These are phyloP conservation scores for Trypethelium eluteriae DNA, from an alignment of 495 filamentous ascomycete genomes.

Conservation along the genomic window DNA sequence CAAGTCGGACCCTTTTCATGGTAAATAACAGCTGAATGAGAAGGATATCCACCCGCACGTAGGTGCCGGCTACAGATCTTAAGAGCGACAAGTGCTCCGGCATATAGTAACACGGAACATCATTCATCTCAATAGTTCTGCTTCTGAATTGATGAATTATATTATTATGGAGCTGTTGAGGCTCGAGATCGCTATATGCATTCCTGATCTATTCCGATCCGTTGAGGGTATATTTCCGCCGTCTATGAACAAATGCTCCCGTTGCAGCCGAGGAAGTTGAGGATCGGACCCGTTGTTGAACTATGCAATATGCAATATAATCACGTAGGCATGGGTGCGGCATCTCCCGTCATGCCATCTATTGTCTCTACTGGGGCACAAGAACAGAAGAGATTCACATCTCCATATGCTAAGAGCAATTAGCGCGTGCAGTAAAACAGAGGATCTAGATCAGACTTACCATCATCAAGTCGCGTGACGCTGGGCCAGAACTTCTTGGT, in stretches of 20 bases:
- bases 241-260: neutral
- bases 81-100: too few relatives aligned
- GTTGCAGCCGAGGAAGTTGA: too few relatives aligned
- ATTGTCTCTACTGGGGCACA: slow-evolving; percentile 69
- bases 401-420: slow-evolving; percentile 63
- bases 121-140: too few relatives aligned
- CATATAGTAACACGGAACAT: too few relatives aligned
- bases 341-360: slow-evolving; percentile 34
- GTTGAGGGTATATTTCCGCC: slow-evolving; percentile 1
- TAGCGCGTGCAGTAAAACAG: neutral
- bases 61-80: too few relatives aligned
- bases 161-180: neutral
- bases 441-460: slow-evolving; percentile 20
- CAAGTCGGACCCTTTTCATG: too few relatives aligned
- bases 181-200: neutral
- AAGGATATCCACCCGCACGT: too few relatives aligned
- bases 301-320: neutral
- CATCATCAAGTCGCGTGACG: slow-evolving; percentile 83
- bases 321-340: slow-evolving; percentile 35
- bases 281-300: neutral
- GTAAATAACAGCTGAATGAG: too few relatives aligned
- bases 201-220: neutral
- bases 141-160: neutral
- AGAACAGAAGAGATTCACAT: slow-evolving; percentile 90
- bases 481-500: slow-evolving; percentile 99